These are phyloP conservation scores for Metschnikowia continentalis DNA, from an alignment of 805 yeast genomes.

Conservation along the genomic window DNA sequence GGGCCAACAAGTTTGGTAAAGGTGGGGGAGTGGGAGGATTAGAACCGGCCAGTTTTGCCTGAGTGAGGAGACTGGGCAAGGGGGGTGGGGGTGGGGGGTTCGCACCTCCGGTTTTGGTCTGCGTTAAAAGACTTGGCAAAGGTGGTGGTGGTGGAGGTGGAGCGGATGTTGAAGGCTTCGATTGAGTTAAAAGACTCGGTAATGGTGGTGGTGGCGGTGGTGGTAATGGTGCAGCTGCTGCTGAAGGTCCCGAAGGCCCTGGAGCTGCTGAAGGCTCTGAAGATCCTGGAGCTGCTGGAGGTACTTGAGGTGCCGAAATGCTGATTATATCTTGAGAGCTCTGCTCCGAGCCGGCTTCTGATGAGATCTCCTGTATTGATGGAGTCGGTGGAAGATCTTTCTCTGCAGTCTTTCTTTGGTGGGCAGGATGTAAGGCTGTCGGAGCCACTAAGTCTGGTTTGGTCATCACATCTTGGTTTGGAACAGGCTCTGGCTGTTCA, in stretches of 20 bases:
- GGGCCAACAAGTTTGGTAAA: conserved; percentile 9
- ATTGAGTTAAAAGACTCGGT: neutral
- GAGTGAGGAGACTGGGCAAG: conserved; percentile 9
- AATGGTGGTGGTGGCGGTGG: conserved; percentile 15
- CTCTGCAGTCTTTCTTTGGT: neutral
- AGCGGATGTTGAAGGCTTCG: neutral
- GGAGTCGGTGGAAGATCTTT: neutral
- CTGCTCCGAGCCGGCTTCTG: neutral
- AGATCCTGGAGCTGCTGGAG: conserved; percentile 9
- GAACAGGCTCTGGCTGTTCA: neutral
- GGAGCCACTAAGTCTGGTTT: neutral
- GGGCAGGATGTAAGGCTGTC: neutral
- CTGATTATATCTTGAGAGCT: neutral
- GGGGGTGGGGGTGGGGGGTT: conserved; percentile 20
- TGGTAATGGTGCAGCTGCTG: conserved; percentile 8
- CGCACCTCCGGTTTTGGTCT: neutral
- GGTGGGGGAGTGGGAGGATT: conserved; percentile 20
- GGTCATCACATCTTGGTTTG: neutral
- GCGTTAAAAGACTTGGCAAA: conserved; percentile 3
- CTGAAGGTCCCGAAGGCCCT: conserved; percentile 5
- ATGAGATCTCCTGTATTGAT: neutral
- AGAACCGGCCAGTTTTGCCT: neutral
- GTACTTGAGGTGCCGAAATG: neutral
- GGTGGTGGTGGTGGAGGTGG: conserved; percentile 14
- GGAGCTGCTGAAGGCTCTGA: conserved; percentile 9